phyloP scores from a whole-genome alignment of 768 basidiomycete genomes.

The Macrocybe gigantea region DNA sequence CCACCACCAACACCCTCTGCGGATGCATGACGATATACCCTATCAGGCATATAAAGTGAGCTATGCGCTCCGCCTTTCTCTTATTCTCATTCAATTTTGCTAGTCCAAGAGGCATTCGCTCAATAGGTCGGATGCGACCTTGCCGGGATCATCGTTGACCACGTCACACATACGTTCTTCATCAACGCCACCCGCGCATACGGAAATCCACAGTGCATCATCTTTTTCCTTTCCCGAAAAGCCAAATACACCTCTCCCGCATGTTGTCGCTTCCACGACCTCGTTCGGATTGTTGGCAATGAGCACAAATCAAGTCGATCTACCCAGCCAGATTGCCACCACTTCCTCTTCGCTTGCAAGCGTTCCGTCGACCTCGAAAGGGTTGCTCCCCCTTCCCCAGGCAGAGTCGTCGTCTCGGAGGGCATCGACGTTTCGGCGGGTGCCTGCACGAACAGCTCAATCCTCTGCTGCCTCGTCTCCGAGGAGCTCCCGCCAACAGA shows the following conservation, averaged over 20 bases:
- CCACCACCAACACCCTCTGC: conserved; percentile 5
- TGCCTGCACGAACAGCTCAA: conserved; percentile 32
- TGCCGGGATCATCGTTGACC: conserved; percentile 17
- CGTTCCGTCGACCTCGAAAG: too few relatives aligned
- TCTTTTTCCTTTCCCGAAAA: too few relatives aligned
- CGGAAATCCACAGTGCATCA: too few relatives aligned
- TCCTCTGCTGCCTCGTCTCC: conserved; percentile 27
- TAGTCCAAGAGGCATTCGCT: conserved; percentile 47
- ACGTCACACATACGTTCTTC: conserved; percentile 7
- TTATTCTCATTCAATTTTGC: conserved; percentile 5
- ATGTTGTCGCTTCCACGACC: too few relatives aligned
- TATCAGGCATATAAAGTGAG: conserved; percentile 49
- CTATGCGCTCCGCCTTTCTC: conserved; percentile 6
- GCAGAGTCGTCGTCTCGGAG: background rate
- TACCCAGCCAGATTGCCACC: too few relatives aligned
- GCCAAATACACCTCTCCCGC: too few relatives aligned
- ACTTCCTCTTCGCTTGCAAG: too few relatives aligned
- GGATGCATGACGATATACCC: conserved; percentile 30
- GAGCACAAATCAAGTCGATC: too few relatives aligned
- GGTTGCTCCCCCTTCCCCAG: too few relatives aligned
- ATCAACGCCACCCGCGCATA: conserved; percentile 23
- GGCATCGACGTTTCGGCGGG: conserved; percentile 43
- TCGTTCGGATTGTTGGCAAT: too few relatives aligned
- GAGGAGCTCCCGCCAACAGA: conserved; percentile 18
- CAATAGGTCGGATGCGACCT: too few relatives aligned